Evolutionary conservation across 768 basidiomycete genomes (phyloP).

Genomic region (Suillus placidus): DNA sequence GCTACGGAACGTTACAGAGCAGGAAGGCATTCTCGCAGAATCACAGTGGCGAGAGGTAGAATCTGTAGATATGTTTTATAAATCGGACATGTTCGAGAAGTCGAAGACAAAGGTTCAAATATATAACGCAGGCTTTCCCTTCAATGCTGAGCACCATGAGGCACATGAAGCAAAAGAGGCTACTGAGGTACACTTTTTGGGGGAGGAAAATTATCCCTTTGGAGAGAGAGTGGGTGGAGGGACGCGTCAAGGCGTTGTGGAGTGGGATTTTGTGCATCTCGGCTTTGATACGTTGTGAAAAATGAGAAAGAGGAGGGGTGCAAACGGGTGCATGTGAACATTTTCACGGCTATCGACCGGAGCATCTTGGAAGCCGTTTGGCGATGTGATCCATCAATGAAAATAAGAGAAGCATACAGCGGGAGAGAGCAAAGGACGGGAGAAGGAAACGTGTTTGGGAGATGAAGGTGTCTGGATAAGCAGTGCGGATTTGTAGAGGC

Average conservation of each 20-base stretch:
- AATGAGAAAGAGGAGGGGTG: too few relatives aligned
- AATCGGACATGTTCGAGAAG: conserved; percentile 42
- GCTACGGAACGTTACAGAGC: conserved; percentile 50
- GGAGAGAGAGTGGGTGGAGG: conserved; percentile 39
- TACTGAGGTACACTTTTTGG: conserved; percentile 60
- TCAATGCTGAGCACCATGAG: conserved; percentile 41
- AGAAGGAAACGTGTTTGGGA: too few relatives aligned
- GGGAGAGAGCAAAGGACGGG: too few relatives aligned
- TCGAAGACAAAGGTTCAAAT: conserved; percentile 44
- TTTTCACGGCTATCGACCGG: too few relatives aligned
- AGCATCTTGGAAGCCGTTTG: too few relatives aligned
- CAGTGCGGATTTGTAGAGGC: too few relatives aligned
- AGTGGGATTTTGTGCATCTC: conserved; percentile 68
- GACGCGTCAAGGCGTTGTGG: conserved; percentile 59
- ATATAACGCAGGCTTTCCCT: conserved; percentile 54
- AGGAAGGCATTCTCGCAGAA: conserved; percentile 52
- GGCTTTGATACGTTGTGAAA: conserved; percentile 58
- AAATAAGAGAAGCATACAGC: too few relatives aligned
- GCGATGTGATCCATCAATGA: too few relatives aligned
- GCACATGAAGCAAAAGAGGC: conserved; percentile 39
- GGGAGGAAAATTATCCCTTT: conserved; percentile 36
- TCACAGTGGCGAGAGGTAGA: conserved; percentile 65
- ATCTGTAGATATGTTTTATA: conserved; percentile 58
- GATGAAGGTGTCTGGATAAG: too few relatives aligned
- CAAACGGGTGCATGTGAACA: too few relatives aligned